Conservation (phyloP, 495 filamentous ascomycete genomes). For the Penicillium nucicola region DNA sequence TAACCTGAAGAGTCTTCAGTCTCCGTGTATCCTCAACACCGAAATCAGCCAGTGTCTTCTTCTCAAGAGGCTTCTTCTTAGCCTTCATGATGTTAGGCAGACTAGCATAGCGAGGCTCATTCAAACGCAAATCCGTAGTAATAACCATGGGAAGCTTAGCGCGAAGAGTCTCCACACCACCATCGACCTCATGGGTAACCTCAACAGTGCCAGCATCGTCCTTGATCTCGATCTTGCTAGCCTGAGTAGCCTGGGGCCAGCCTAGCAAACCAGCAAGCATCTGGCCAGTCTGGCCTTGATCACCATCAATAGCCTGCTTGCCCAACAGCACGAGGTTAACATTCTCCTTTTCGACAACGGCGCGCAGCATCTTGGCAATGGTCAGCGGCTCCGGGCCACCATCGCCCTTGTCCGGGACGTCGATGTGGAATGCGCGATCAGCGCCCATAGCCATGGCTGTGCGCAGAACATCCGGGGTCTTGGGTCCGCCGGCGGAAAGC, state of each 20-base stretch:
- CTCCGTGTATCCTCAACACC: conserved; percentile 69
- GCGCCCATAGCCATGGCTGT: conserved; percentile 99
- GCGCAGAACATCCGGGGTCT: conserved; percentile 80
- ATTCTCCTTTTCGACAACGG: conserved; percentile 74
- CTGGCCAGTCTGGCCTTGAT: conserved; percentile 93
- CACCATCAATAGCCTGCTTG: conserved; percentile 97
- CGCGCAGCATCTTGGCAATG: conserved; percentile 82
- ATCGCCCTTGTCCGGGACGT: conserved; percentile 52
- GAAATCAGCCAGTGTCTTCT: conserved; percentile 79
- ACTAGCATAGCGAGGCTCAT: conserved; percentile 92
- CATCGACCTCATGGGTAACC: conserved; percentile 91
- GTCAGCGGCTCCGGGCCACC: conserved; percentile 78
- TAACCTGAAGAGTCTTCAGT: conserved; percentile 85
- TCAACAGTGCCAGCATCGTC: conserved; percentile 54
- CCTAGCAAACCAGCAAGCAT: conserved; percentile 92
- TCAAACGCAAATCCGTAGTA: conserved; percentile 91
- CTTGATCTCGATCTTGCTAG: conserved; percentile 72
- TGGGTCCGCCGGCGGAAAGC: conserved; percentile 81
- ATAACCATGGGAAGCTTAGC: conserved; percentile 85
- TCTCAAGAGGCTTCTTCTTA: conserved; percentile 98
- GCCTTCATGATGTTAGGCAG: conserved; percentile 99
- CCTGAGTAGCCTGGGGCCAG: conserved; percentile 94
- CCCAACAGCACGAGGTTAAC: conserved; percentile 90
- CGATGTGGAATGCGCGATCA: conserved; percentile 83
- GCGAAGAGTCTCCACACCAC: conserved; percentile 84